Percentiles rank a stretch among this genome's conserved stretches.
These are phyloP conservation scores for Blastomyces emzantsi DNA, from an alignment of 2,329 filamentous ascomycete species.

Conservation along the genomic window DNA sequence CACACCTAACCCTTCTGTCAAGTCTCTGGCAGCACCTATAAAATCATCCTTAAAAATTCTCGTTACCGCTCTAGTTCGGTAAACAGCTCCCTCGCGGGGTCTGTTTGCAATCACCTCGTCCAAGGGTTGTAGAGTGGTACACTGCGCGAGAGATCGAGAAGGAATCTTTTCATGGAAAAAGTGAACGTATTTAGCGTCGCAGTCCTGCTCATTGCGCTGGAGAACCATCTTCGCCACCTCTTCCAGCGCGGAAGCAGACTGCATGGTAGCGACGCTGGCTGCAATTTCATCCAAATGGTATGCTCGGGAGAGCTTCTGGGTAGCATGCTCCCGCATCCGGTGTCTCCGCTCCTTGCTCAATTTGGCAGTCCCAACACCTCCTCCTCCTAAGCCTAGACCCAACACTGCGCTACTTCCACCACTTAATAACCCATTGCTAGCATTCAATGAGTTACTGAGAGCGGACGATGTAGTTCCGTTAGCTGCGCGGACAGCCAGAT, in stretches of 20 bases:
- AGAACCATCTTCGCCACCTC: conserved; percentile 66
- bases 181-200: conserved; percentile 77
- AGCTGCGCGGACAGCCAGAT: conserved; percentile 66
- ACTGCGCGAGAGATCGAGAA: conserved; percentile 61
- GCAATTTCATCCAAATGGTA: conserved; percentile 78
- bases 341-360: conserved; percentile 68
- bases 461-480: conserved; percentile 61
- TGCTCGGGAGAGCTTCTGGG: conserved; percentile 64
- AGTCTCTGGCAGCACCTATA: conserved; percentile 58
- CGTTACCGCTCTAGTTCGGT: conserved; percentile 65
- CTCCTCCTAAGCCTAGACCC: conserved; percentile 49
- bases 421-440: conserved; percentile 42
- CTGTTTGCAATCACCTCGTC: conserved; percentile 57
- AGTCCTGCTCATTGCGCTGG: conserved; percentile 56
- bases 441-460: conserved; percentile 48
- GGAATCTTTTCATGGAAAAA: conserved; percentile 90
- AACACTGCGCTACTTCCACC: conserved; percentile 43
- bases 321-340: conserved; percentile 71
- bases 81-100: conserved; percentile 55
- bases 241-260: conserved; percentile 66
- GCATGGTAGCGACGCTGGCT: conserved; percentile 75
- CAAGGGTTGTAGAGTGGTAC: conserved; percentile 58
- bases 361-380: conserved; percentile 51
- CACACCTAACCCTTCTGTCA: conserved; percentile 56
- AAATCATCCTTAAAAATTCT: conserved; percentile 68